phyloP scores from a whole-genome alignment of 495 filamentous ascomycete genomes.

The Lasiosphaeriaceae sp. region DNA sequence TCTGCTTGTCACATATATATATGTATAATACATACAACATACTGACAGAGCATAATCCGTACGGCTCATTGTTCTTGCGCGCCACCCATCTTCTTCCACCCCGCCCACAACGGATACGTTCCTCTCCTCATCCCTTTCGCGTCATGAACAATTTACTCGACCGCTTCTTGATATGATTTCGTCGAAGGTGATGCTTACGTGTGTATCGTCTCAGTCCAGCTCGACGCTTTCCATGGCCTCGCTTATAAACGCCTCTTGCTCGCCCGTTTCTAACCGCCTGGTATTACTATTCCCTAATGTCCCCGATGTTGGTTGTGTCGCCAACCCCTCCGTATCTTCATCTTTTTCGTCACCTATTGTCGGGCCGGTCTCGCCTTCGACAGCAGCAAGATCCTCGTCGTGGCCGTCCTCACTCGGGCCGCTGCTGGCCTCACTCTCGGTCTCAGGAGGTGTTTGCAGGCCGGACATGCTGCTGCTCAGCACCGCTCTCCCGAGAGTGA shows the following conservation, averaged over 20 bases:
- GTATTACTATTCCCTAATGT: neutral
- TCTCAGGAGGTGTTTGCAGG: slow-evolving; percentile 43
- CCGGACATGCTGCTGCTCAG: slow-evolving; percentile 13
- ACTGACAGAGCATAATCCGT: too few species aligned
- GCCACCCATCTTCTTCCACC: too few species aligned
- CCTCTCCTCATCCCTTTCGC: too few species aligned
- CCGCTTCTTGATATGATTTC: too few species aligned
- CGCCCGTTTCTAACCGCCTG: slow-evolving; percentile 16
- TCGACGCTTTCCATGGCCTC: slow-evolving; percentile 43
- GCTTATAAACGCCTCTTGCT: slow-evolving; percentile 32
- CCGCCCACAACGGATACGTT: too few species aligned
- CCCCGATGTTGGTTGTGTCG: too few species aligned
- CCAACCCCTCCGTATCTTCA: too few species aligned
- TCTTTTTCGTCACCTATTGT: neutral
- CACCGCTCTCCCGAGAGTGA: slow-evolving; percentile 6
- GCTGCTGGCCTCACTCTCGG: slow-evolving; percentile 39
- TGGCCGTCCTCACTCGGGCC: slow-evolving; percentile 30
- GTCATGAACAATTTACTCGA: too few species aligned
- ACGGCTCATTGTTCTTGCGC: too few species aligned
- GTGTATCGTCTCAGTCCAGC: slow-evolving; percentile 33
- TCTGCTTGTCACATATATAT: too few species aligned
- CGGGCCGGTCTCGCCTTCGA: slow-evolving; percentile 17
- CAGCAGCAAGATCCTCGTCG: slow-evolving; percentile 12
- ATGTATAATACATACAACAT: too few species aligned
- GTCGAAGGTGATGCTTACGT: too few species aligned